phyloP scores from a whole-genome alignment of 1,284 basidiomycete genomes.

The Ustilago vetiveriae region DNA sequence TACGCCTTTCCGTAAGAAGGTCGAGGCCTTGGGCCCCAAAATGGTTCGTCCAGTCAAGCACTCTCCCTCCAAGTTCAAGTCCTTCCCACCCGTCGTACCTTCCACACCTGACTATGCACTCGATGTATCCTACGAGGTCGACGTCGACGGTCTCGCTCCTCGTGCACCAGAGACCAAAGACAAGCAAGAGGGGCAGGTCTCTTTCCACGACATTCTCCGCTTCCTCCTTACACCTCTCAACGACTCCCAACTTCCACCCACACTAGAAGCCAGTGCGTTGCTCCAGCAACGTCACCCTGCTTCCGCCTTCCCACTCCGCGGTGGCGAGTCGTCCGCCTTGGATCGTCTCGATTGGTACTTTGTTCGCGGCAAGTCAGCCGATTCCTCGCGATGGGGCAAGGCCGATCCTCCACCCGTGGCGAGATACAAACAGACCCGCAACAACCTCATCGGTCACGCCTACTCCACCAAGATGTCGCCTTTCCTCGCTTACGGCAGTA shows the following conservation, averaged over 20 bases:
- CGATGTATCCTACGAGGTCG: constrained; percentile 61
- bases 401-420: constrained; percentile 66
- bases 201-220: constrained; percentile 61
- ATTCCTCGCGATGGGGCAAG: constrained; percentile 55
- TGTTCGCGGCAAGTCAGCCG: constrained; percentile 58
- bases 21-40: constrained; percentile 69
- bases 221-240: constrained; percentile 57
- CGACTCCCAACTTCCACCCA: constrained; percentile 50
- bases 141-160: constrained; percentile 56
- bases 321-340: constrained; percentile 60
- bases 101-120: constrained; percentile 55
- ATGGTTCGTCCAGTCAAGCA: constrained; percentile 62
- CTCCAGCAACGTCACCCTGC: constrained; percentile 60
- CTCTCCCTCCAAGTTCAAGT: constrained; percentile 52
- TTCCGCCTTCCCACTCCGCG: constrained; percentile 59
- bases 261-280: constrained; percentile 48
- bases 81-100: constrained; percentile 46
- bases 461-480: constrained; percentile 72
- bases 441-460: constrained; percentile 71
- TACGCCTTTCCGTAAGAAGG: constrained; percentile 70
- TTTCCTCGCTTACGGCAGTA: constrained; percentile 70
- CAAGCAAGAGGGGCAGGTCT: constrained; percentile 56
- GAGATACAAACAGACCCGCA: constrained; percentile 72
- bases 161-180: constrained; percentile 43
- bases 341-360: constrained; percentile 64